Conservation (phyloP, 2,329 filamentous ascomycete genomes). For the Colletotrichum gigasporum region DNA sequence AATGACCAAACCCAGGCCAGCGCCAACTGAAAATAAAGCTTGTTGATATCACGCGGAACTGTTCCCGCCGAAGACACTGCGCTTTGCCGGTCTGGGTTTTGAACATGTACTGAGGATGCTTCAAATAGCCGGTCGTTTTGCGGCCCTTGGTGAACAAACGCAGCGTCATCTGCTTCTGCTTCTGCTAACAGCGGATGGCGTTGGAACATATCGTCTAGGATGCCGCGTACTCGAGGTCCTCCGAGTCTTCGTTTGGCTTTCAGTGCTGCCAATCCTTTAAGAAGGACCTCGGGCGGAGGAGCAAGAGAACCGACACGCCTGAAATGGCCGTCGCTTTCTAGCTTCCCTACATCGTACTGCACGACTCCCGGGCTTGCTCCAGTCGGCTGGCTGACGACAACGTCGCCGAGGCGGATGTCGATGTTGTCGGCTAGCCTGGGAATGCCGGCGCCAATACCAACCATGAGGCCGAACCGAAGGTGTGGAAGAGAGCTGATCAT, state of each 20-base stretch:
- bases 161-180: conserved; percentile 9
- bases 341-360: conserved; percentile 33
- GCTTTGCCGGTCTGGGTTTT: background rate
- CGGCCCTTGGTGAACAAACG: conserved; percentile 25
- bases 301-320: conserved; percentile 19
- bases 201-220: conserved; percentile 18
- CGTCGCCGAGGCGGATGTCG: conserved; percentile 33
- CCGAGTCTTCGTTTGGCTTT: conserved; percentile 14
- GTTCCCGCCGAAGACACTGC: background rate
- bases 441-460: conserved; percentile 38
- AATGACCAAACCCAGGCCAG: background rate
- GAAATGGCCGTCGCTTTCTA: background rate
- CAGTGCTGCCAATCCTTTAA: conserved; percentile 21
- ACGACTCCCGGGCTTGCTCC: conserved; percentile 15
- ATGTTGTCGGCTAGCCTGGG: conserved; percentile 15
- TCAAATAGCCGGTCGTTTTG: conserved; percentile 33
- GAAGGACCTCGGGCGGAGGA: conserved; percentile 14
- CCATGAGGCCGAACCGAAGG: conserved; percentile 28
- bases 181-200: conserved; percentile 24
- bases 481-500: conserved; percentile 38
- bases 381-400: conserved; percentile 24
- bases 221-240: conserved; percentile 16
- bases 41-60: background rate
- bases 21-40: background rate
- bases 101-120: conserved; percentile 17